A percentile compares a stretch with the other conserved stretches of the same genome.
These are phyloP conservation scores for Raphanus sativus DNA, from an alignment of 345 rosid genomes.

Conservation along the genomic window DNA sequence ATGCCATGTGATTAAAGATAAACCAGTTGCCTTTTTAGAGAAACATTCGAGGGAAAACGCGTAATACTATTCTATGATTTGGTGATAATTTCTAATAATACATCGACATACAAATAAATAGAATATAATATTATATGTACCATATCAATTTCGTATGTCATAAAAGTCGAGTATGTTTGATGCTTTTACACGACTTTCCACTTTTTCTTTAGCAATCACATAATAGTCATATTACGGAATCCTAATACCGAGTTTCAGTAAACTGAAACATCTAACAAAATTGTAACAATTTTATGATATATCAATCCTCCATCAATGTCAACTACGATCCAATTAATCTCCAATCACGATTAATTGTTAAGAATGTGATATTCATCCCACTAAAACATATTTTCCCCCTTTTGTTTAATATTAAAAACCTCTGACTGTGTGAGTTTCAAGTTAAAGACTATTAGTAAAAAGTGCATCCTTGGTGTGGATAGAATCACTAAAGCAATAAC, in stretches of 20 bases:
- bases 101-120: slow-evolving; percentile 8
- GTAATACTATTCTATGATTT: slow-evolving; percentile 1
- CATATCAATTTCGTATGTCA: not conserved
- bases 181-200: slow-evolving; percentile 8
- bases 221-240: not conserved
- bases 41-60: slow-evolving; percentile 12
- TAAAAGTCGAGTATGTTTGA: slow-evolving; percentile 1
- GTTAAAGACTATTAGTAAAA: not conserved
- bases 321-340: not conserved
- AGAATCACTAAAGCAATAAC: not conserved
- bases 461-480: not conserved
- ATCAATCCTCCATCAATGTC: not conserved
- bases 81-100: slow-evolving; percentile 1
- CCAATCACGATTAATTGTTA: not conserved
- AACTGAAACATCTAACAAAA: not conserved
- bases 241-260: not conserved
- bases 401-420: not conserved
- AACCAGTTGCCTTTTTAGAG: not conserved
- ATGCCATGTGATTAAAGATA: slow-evolving; percentile 25
- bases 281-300: not conserved
- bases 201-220: not conserved
- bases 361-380: not conserved
- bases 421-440: not conserved
- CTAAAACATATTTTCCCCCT: not conserved
- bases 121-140: not conserved